These are phyloP conservation scores for Sclerotiophoma versabilis DNA, from an alignment of 2,329 filamentous ascomycete genomes.

Conservation along the genomic window DNA sequence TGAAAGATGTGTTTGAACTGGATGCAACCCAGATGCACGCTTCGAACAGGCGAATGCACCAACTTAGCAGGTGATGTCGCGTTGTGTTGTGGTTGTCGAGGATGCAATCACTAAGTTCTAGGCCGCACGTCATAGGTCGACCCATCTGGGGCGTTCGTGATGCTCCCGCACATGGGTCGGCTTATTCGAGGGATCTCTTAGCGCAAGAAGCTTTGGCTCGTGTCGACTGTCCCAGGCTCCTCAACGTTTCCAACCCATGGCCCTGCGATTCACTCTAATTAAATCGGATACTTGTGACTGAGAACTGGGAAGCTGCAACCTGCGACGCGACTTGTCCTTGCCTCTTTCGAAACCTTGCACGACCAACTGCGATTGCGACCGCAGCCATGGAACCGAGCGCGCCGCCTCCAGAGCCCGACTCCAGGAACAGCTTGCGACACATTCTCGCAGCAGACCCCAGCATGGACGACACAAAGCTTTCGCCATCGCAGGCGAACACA, in stretches of 20 bases:
- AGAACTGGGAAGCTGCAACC: conserved; percentile 12
- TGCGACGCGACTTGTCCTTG: conserved; percentile 23
- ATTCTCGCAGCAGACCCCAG: conserved; percentile 47
- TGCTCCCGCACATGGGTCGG: conserved; percentile 14
- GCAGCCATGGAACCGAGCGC: conserved; percentile 29
- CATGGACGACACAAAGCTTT: conserved; percentile 45
- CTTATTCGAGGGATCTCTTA: conserved; percentile 17
- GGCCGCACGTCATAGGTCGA: conserved; percentile 12
- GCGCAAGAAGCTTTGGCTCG: conserved; percentile 21
- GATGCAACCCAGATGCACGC: no score
- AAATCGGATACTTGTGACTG: conserved; percentile 18
- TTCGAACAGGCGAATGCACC: no score
- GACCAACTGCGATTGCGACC: conserved; percentile 15
- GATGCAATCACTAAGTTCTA: not conserved
- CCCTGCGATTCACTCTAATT: conserved; percentile 10
- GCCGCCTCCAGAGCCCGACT: conserved; percentile 45
- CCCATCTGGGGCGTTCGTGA: conserved; percentile 9
- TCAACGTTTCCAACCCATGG: conserved; percentile 16
- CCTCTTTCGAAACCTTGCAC: conserved; percentile 28
- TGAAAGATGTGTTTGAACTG: no score
- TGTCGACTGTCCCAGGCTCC: conserved; percentile 13
- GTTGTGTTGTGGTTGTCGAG: not conserved
- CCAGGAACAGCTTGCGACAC: conserved; percentile 50
- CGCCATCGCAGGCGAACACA: conserved; percentile 38
- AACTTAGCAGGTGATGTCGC: not conserved